Evolutionary conservation across 805 yeast species (phyloP).

Genomic region (Nakazawaea pomicola): DNA sequence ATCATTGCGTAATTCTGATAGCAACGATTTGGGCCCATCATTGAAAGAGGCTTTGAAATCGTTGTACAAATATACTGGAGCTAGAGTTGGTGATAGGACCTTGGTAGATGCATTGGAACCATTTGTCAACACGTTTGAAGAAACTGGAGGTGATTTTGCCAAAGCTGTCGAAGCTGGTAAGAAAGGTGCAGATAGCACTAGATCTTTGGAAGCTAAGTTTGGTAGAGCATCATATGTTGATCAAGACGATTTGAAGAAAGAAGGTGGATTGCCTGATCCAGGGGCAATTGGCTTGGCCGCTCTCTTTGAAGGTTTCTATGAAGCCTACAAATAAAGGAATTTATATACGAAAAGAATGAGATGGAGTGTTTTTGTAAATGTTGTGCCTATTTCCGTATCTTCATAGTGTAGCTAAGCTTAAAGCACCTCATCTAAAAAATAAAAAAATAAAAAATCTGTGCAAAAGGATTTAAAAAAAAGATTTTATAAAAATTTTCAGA

Average conservation of each 20-base stretch:
- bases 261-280: slow-evolving; percentile 88
- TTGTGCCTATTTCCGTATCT: too few relatives aligned
- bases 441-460: not conserved
- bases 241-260: slow-evolving; percentile 48
- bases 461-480: not conserved
- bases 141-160: slow-evolving; percentile 41
- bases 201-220: slow-evolving; percentile 72
- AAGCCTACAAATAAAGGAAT: slow-evolving; percentile 6
- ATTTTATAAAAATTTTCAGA: slow-evolving; percentile 10
- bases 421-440: too few relatives aligned
- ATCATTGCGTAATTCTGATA: slow-evolving; percentile 41
- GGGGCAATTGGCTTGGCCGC: slow-evolving; percentile 88
- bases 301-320: slow-evolving; percentile 39
- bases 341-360: not conserved
- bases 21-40: slow-evolving; percentile 39
- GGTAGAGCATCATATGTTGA: slow-evolving; percentile 92
- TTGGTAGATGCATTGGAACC: slow-evolving; percentile 87
- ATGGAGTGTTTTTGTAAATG: not conserved
- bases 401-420: too few relatives aligned
- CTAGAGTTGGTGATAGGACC: slow-evolving; percentile 85
- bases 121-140: slow-evolving; percentile 58
- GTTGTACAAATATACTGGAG: slow-evolving; percentile 80
- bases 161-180: slow-evolving; percentile 67
- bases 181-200: slow-evolving; percentile 73
- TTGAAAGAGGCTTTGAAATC: slow-evolving; percentile 60